These are phyloP conservation scores for Phellopilus nigrolimitatus DNA, from an alignment of 1,284 basidiomycete genomes.

Conservation along the genomic window DNA sequence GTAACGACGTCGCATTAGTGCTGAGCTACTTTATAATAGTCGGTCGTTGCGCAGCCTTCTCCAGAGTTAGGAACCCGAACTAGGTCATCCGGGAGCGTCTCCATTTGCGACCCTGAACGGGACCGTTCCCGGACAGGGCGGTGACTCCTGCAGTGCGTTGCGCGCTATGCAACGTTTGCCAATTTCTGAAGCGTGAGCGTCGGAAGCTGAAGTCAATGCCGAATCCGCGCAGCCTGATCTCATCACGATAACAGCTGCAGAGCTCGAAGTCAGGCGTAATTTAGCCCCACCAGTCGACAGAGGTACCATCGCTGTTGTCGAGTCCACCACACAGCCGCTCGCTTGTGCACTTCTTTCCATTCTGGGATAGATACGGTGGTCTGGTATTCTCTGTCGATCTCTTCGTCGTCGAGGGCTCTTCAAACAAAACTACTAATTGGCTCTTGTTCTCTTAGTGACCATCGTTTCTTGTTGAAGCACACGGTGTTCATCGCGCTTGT, in stretches of 20 bases:
- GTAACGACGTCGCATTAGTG: background rate
- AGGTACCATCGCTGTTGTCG: slow-evolving; percentile 4
- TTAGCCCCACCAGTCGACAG: background rate
- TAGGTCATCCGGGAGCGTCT: background rate
- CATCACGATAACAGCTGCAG: background rate
- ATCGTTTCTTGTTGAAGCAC: background rate
- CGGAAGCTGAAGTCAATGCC: background rate
- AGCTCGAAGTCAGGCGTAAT: background rate
- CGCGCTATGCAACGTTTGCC: background rate
- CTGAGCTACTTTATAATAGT: slow-evolving; percentile 11
- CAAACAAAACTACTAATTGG: background rate
- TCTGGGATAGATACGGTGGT: no score
- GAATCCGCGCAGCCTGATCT: background rate
- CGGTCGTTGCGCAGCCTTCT: slow-evolving; percentile 15
- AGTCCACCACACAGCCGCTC: background rate
- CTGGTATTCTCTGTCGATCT: no score
- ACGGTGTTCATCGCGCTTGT: background rate
- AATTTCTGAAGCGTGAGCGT: background rate
- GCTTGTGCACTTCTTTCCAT: background rate
- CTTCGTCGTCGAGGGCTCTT: background rate
- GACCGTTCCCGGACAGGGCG: slow-evolving; percentile 2
- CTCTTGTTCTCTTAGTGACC: no score
- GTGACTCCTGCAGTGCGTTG: background rate
- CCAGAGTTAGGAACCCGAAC: slow-evolving; percentile 3
- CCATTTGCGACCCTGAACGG: slow-evolving; percentile 1